phyloP scores from a whole-genome alignment of 495 filamentous ascomycete species.

The Penicillium samsonianum region DNA sequence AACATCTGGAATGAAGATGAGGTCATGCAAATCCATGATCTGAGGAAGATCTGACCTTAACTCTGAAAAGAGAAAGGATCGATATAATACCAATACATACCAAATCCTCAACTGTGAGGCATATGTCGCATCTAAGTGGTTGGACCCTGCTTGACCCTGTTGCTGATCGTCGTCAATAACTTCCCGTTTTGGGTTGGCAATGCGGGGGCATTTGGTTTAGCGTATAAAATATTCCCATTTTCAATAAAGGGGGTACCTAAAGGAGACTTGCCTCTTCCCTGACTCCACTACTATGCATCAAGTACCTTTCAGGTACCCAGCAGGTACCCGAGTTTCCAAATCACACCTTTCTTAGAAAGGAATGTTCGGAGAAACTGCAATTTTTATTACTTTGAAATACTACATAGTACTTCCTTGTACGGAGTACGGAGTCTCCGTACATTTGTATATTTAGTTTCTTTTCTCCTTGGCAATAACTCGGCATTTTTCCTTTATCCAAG shows the following conservation, averaged over 20 bases:
- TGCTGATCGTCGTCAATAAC: slow-evolving; percentile 23
- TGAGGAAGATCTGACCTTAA: slow-evolving; percentile 11
- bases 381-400: background rate
- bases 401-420: background rate
- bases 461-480: background rate
- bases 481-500: background rate
- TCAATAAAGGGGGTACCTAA: slow-evolving; percentile 11
- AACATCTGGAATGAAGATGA: slow-evolving; percentile 10
- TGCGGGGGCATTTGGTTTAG: slow-evolving; percentile 24
- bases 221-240: slow-evolving; percentile 14
- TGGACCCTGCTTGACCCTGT: slow-evolving; percentile 23
- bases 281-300: slow-evolving; percentile 1
- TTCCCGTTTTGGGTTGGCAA: slow-evolving; percentile 15
- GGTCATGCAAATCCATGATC: slow-evolving; percentile 8
- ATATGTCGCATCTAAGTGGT: slow-evolving; percentile 9
- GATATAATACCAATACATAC: background rate
- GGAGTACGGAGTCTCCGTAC: too few species aligned
- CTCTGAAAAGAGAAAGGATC: slow-evolving; percentile 8
- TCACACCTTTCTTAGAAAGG: background rate
- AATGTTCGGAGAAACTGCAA: slow-evolving; percentile 15
- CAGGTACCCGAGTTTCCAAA: slow-evolving; percentile 7
- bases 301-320: slow-evolving; percentile 4
- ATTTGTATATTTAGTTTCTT: background rate
- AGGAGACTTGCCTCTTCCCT: slow-evolving; percentile 5
- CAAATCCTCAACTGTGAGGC: too few species aligned